Base-by-base conservation (phyloP, 495 filamentous ascomycete species). In the Neurospora sp. region DNA sequence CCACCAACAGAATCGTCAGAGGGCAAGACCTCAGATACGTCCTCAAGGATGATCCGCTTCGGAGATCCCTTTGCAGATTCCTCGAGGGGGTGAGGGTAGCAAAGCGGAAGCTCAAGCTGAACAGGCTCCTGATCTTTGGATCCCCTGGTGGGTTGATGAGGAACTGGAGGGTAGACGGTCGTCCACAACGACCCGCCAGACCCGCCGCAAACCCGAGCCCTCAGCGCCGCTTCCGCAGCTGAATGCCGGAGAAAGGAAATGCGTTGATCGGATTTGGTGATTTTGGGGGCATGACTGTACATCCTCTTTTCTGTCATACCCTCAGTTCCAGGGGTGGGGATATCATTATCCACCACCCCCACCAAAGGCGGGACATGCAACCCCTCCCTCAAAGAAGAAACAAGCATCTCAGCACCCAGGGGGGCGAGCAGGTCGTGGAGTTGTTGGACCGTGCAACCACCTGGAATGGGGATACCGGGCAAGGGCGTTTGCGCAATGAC, bases 301-400 rank as follows among this genome's bases (percentile, higher is more conserved):
- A 1, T 12, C 40, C 10, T 53, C 20, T 12, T 17, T 17, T 44
- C 41, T 17, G 16, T 44, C 41, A 45, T 17, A 10, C 17, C n/a
- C 5, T 35, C 20, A 10, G 22, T 8, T 35, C 31, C 31, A 35
- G 31, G 31, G 6, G 31, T 40, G 9, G 14, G 37, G 1, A 79
- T 73, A 1, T 17, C 1, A 35, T 71, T 16, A 7, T 3, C 41
- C 16, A 72, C 69, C 3, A 75, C 80, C 8, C 84, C 75, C 42
- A 79, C 72, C 4, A 88, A 73, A 6, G 92, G 92, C 3, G 90
- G 90, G 1, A 94, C 83, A 72, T 93, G 94, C 1, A 92, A 70
- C 2, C 88, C 83, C 3, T 82, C 75, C 8, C 85, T 79, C 20
- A 94, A 85, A 2, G 86, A 86, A 9, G 87, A 73, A 2, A 93